phyloP scores from a whole-genome alignment of 108 stramenopile species.

The Skeletonema costatum region DNA sequence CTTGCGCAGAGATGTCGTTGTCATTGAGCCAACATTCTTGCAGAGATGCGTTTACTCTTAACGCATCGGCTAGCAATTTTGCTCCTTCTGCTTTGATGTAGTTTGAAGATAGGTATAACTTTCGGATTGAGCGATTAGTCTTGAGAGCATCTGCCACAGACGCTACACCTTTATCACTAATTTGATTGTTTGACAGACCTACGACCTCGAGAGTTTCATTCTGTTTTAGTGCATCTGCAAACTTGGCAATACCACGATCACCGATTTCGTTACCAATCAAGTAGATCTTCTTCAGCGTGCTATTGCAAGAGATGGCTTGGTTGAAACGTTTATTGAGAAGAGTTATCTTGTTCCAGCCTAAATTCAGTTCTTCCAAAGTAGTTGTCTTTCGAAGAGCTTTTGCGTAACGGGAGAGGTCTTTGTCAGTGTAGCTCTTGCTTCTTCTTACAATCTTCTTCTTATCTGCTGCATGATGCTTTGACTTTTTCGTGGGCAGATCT shows the following conservation, averaged over 20 bases:
- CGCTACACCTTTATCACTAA: constrained; percentile 1
- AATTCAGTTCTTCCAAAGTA: no score
- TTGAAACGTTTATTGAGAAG: no score
- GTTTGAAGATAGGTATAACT: constrained; percentile 42
- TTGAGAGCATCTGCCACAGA: constrained; percentile 22
- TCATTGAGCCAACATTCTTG: not conserved
- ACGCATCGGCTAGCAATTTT: not conserved
- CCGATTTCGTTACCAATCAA: constrained; percentile 6
- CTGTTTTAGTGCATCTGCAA: not conserved
- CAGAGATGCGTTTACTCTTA: not conserved
- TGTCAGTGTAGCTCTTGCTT: no score
- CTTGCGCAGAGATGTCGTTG: not conserved
- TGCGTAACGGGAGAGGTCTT: no score
- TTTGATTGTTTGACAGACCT: constrained; percentile 8
- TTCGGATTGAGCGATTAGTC: constrained; percentile 27
- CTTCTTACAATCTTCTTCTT: no score
- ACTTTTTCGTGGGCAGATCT: no score
- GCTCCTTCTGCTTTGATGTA: constrained; percentile 9
- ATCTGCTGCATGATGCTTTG: no score
- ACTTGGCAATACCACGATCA: not conserved
- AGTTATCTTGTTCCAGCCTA: no score
- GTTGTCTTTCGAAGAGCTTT: no score
- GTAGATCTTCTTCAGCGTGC: not conserved
- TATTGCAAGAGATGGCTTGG: not conserved
- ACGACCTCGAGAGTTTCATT: constrained; percentile 9